Evolutionary conservation across 208 protist genomes (phyloP).

Genomic region (Leishmania braziliensis): DNA sequence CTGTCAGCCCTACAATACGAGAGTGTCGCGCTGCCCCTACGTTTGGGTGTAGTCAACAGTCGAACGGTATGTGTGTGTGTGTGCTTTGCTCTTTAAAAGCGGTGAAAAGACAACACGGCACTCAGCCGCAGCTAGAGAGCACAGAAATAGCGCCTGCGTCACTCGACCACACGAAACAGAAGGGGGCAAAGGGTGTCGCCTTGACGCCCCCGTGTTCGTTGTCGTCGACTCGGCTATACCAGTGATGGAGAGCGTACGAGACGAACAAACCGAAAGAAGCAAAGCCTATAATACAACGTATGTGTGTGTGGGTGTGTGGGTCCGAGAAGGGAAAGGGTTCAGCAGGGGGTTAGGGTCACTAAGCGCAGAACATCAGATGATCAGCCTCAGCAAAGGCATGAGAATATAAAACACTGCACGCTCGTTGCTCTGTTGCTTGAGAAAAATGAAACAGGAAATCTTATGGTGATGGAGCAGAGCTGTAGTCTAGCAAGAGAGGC

Average conservation of each 20-base stretch:
- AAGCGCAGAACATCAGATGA: background rate
- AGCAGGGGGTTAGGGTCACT: background rate
- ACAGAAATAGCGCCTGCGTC: background rate
- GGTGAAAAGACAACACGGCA: background rate
- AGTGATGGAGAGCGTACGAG: background rate
- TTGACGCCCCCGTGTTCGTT: background rate
- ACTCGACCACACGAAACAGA: background rate
- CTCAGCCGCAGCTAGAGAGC: background rate
- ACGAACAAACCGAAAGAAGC: background rate
- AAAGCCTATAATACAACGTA: background rate
- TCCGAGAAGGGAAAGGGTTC: background rate
- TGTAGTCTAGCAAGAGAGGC: background rate
- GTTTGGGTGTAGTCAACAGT: no score
- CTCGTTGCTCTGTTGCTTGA: background rate
- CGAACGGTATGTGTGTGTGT: no score
- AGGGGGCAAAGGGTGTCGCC: background rate
- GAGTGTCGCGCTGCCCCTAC: background rate
- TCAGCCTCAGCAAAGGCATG: background rate
- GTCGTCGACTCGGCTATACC: background rate
- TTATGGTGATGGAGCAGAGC: background rate
- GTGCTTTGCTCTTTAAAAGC: background rate
- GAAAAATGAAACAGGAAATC: background rate
- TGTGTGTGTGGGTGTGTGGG: no score
- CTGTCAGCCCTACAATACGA: background rate
- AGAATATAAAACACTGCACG: background rate